Base-by-base conservation (phyloP, 1,284 basidiomycete genomes). In the Ustilago curta region DNA sequence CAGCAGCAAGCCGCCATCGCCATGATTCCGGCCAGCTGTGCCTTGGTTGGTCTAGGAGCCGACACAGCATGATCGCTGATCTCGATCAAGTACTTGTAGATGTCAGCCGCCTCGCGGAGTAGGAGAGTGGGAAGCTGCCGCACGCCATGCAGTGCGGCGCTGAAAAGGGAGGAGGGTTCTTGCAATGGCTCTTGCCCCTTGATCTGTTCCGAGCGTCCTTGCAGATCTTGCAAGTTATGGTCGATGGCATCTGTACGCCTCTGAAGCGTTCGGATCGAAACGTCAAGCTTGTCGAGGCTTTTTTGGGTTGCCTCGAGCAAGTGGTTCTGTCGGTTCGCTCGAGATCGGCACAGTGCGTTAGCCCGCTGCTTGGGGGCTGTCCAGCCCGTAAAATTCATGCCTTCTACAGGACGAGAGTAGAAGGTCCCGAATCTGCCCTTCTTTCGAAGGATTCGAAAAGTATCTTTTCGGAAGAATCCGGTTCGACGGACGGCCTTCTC, bases 31-130 rank as follows among this genome's bases (percentile, higher is more conserved):
- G 3, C 4, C 32, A 60, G 23, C 16, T 60, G 51, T 25, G 16
- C 8, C 19, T 47, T 48, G 23, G 42, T 49, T 2, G 53, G 45
- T 18, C n/a, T 14, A 0, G 43, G 27, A 25, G 19, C 19, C 8
- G 44, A 21, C 18, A 43, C 32, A 4, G 42, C 57, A 9, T 19
- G 29, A 23, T 54, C 47, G 44, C 56, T 54, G n/a, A 29, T 37
- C 19, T 54, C 12, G 18, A 19, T 21, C 47, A 52, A 44, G 12
- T 32, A 18, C 18, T 14, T 44, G 27, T 43, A 39, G 18, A 27
- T 16, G 25, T 21, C 14, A 16, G 32, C 29, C 3, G 52, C 16
- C n/a, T 2, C 18, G n/a, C 50, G 29, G 16, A 12, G 11, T 18
- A 59, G 6, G 4, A 14, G 8, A 8, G 25, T 9, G 32, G 49